Evolutionary conservation across 352 stramenopile genomes (phyloP), one percentile per base, ranked within the genome.

Genomic region (Globisporangium middletonii): DNA sequence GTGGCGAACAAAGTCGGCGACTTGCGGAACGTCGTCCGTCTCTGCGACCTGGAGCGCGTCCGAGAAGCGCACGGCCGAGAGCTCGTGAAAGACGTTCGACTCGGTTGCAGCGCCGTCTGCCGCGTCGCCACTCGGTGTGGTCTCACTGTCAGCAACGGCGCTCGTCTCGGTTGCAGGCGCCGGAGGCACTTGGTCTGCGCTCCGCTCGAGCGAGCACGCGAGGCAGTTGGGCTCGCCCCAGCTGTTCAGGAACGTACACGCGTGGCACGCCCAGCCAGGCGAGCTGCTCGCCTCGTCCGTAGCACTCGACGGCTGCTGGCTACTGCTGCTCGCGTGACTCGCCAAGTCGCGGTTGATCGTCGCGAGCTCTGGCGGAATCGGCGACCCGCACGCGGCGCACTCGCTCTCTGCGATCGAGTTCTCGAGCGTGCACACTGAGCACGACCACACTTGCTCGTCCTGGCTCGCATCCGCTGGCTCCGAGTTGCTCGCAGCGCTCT

Each of bases 181-280:
- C 15, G 64, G 55, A 2, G 73, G 56, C 1, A 72, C 59, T 42
- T 86, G 55, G 55, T 74, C 71, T n/a, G 71, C 55, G 46, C 64
- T 69, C 2, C 79, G 77, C 49, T 85, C 77, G 57, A 63, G 83
- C 43, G 64, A 73, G 57, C 83, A 92, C 27, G 81, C 69, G 16
- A 55, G 59, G 49, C 83, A 92, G 23, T 69, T 72, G 3, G 57
- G 53, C 12, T 74, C 60, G 28, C 46, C 30, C 83, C 83, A 92
- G 13, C 52, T 63, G 51, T 92, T 92, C 11, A 88, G 50, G 23
- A 89, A 79, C 0, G 83, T 92, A 44, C 83, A 92, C 13, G 80
- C 70, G 13, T 63, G 35, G 42, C 83, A 92, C 7, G 72, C 23
- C 83, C 83, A 92, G 15, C 82, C 78, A 35, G 23, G 55, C 3